Evolutionary conservation across 2,329 filamentous ascomycete genomes (phyloP).

Genomic region (Pseudogymnoascus sp.): DNA sequence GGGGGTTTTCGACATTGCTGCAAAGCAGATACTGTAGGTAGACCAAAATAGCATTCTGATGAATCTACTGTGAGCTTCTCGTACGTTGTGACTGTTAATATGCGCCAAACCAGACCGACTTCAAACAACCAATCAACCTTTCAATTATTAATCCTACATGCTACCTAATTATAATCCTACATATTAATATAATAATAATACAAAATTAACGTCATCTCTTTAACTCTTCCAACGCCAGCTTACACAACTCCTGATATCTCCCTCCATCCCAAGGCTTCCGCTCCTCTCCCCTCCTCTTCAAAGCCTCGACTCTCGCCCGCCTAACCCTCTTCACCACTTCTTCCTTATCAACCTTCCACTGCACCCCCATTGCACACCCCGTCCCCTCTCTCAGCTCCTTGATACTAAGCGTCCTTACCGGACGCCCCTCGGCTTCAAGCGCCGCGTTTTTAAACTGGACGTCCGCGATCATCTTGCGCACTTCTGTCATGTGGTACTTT

Average conservation of each 20-base stretch:
- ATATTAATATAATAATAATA: not conserved
- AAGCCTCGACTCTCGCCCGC: not conserved
- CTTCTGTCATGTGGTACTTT: conserved; percentile 1
- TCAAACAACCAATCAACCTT: not conserved
- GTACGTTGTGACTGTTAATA: not conserved
- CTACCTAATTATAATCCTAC: not conserved
- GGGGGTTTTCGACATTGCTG: conserved; percentile 8
- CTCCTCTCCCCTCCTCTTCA: conserved; percentile 2
- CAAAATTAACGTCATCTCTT: not conserved
- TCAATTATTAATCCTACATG: not conserved
- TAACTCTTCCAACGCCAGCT: not conserved
- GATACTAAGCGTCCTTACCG: not conserved
- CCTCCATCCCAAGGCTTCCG: not conserved
- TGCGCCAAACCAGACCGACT: not conserved
- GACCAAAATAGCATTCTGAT: conserved; percentile 10
- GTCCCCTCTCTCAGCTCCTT: not conserved
- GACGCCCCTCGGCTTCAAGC: not conserved
- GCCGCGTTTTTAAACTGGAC: not conserved
- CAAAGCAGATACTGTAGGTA: conserved; percentile 7
- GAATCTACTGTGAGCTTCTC: not conserved
- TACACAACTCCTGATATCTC: conserved; percentile 3
- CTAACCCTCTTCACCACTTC: not conserved
- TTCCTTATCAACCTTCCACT: conserved; percentile 5
- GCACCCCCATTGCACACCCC: not conserved
- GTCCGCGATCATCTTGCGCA: not conserved